Evolutionary conservation across 306 rosid species (phyloP), one percentile per base, ranked within the genome.

Genomic region (Pyrus betulifolia): DNA sequence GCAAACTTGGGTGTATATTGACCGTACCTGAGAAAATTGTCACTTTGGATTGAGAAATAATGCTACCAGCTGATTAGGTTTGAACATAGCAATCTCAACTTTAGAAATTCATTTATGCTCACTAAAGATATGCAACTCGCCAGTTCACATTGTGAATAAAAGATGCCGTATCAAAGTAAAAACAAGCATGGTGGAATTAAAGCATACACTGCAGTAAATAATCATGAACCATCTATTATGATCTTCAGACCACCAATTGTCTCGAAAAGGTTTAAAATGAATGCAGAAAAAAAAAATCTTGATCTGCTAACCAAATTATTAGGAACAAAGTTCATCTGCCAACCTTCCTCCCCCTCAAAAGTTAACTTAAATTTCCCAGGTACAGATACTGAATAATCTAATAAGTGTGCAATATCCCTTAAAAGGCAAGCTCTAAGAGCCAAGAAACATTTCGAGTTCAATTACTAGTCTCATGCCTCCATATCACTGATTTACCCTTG

Each of bases 1-100:
- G 82, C 72, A 90, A 76, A 75, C 95, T 94, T 51, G 98, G 98
- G 85, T 94, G 98, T 75, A 94, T 84, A 70, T 94, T 94, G 70
- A 94, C 96, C 0, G 97, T 94, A 72, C 98, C 97, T 93, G 88
- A 78, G 61, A 78, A 74, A 71, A 77, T 70, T 35, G 61, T 51
- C 55, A 85, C 12, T 57, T 68, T 49, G 12, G 65, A 11, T 51
- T 60, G 22, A 83, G 46, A 75, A 72, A 42, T 18, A 67, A 40
- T 14, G 25, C 33, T 49, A 44, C 51, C 31, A 71, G 63, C 83
- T 51, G 18, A 40, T 30, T 59, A 75, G 35, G 40, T 23, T 67
- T 74, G 25, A 72, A 14, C 57, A 28, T 33, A n/a, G 33, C 22
- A 76, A 33, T 13, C 22, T 71, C 23, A 25, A 30, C 51, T 40